Base-by-base conservation (phyloP, 495 filamentous ascomycete species). In the Tuber aestivum region DNA sequence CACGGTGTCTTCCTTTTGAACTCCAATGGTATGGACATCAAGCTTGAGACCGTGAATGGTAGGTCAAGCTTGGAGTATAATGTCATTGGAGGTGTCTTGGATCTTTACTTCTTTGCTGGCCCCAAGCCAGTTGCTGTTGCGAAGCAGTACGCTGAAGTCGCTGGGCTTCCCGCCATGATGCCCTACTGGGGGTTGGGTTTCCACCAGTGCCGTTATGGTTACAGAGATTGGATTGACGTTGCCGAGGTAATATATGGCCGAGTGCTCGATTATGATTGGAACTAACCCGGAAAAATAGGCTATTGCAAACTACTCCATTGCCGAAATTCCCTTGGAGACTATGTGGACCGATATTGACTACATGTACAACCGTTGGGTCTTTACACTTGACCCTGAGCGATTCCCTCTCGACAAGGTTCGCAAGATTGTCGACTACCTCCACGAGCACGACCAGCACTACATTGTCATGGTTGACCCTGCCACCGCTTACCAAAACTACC, bases 341-440 rank as follows among this genome's bases (percentile, higher is more conserved):
- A 93, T 94, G 90, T 96, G 93, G 93, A 95, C 91, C 6, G 92
- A 95, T 80, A 95, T 95, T 71, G 89, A 94, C 80, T 93, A 94
- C 83, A 93, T 94, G 91, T 75, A 83, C 56, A 41, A 77, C 16
- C 89, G 88, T 42, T 78, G 85, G 82, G 88, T 94, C 70, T 95
- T 97, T 83, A 91, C 91, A 1, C 85, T 93, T 27, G 94, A 95
- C 78, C 89, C 91, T 0, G 85, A 91, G 5, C 87, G 92, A 48
- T 97, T 91, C 83, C 90, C 92, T 0, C 76, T 94, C 6, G 78
- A 87, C 5, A 88, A 86, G 77, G 87, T 94, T 85, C 89, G 89
- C n/a, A 87, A 90, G 74, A 80, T 95, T 21, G 89, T 95, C 61
- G 84, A 86, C 69, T 88, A 93, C 79, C 87, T 97, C 0, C 94